Base-by-base conservation (phyloP, 257 asterid genomes). In the Schizonepeta tenuifolia region DNA sequence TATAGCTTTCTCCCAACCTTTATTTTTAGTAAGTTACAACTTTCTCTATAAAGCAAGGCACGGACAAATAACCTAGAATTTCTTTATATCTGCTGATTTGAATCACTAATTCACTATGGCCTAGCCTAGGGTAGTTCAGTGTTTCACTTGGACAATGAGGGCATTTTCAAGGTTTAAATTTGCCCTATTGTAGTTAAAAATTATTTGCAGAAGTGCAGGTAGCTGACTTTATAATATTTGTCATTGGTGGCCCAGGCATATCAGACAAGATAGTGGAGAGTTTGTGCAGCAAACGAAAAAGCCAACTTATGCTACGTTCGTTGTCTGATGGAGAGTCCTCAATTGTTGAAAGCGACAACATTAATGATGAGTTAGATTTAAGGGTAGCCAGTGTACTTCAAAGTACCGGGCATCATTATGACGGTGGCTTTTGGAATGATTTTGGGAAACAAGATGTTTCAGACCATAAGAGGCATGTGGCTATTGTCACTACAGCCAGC, bases 401-500 rank as follows among this genome's bases (percentile, higher is more conserved):
- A 76, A 95, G 98, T 74, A 92, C 99, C 31, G 99, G 98, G 65
- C 99, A 95, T 73, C 71, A 82, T 78, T 83, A 88, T 79, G 97
- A 92, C 70, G 99, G 98, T 75, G 96, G 96, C 51, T 84, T 92
- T 78, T 95, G 94, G 98, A 71, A 86, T 69, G 95, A 90, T 78
- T 36, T 75, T 9, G 71, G 84, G 36, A 86, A 89, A 78, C 85
- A 75, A 35, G 86, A 85, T 3, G 60, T 72, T 44, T 69, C 86
- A 1, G 92, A 84, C 66, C 81, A 76, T 70, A 92, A 86, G 84
- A 88, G 99, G 89, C 92, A 95, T 65, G 97, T 95, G 50, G 98
- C 99, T 58, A 95, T 95, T 24, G 96, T 95, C 59, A 95, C 99
- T 61, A 95, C 99, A 10, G 99, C 99, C 73, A 92, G 99, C 83